phyloP scores from a whole-genome alignment of 2,329 filamentous ascomycete species.

The Ophiocordyceps sinensis region DNA sequence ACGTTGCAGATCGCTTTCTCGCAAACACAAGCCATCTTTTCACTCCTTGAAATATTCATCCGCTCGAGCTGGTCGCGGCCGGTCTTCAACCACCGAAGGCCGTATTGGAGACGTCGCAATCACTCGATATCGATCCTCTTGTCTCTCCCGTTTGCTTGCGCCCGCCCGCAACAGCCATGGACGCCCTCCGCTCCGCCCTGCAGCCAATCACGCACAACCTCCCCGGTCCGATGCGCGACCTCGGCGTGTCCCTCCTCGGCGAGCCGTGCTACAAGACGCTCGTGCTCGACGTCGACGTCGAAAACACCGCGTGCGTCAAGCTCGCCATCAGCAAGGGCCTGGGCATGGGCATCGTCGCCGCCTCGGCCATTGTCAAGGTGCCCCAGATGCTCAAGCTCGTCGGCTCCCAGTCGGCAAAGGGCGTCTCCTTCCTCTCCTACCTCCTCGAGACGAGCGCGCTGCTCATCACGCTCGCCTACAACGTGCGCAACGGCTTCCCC shows the following conservation, averaged over 20 bases:
- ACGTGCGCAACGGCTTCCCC: constrained; percentile 77
- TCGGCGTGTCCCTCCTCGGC: constrained; percentile 69
- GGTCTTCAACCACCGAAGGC: not conserved
- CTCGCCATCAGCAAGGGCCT: constrained; percentile 84
- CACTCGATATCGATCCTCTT: too few species aligned
- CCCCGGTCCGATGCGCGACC: constrained; percentile 58
- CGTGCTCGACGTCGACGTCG: constrained; percentile 69
- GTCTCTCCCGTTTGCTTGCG: not conserved
- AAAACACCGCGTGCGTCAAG: constrained; percentile 67
- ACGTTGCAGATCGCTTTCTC: too few species aligned
- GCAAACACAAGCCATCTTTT: too few species aligned
- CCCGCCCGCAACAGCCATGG: constrained; percentile 29
- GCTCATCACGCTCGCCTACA: constrained; percentile 85
- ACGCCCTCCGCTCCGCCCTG: constrained; percentile 44
- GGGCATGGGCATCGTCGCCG: constrained; percentile 83
- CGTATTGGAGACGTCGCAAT: not conserved
- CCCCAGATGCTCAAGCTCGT: constrained; percentile 92
- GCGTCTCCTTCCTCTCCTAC: constrained; percentile 82
- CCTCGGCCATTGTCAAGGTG: constrained; percentile 85
- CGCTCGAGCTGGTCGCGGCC: too few species aligned
- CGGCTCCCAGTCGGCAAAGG: constrained; percentile 62
- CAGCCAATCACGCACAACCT: constrained; percentile 59
- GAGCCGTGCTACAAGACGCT: constrained; percentile 73
- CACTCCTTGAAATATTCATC: too few species aligned
- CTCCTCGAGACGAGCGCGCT: constrained; percentile 81